These are phyloP conservation scores for Boletus reticulatus DNA, from an alignment of 768 basidiomycete genomes.

Conservation along the genomic window DNA sequence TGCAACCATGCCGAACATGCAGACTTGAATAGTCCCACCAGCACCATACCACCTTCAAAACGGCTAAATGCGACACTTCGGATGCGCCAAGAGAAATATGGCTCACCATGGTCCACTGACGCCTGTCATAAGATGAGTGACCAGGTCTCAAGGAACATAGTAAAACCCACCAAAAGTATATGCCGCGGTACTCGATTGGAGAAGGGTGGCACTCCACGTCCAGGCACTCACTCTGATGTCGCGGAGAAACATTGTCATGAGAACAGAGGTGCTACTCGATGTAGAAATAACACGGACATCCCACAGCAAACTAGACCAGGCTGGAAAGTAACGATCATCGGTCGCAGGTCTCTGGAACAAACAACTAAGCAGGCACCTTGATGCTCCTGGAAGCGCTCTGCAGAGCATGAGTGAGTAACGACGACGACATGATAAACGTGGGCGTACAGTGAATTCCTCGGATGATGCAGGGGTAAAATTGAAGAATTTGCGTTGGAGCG, in stretches of 20 bases:
- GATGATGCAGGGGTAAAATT: conserved; percentile 44
- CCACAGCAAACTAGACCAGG: conserved; percentile 51
- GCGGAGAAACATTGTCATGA: background rate
- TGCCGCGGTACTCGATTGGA: conserved; percentile 52
- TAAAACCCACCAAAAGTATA: conserved; percentile 41
- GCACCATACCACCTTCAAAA: conserved; percentile 15
- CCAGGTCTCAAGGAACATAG: background rate
- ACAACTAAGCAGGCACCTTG: conserved; percentile 29
- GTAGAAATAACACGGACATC: conserved; percentile 32
- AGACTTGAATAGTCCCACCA: conserved; percentile 46
- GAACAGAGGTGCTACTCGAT: background rate
- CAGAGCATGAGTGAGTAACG: background rate
- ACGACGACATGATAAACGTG: background rate
- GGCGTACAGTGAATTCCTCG: conserved; percentile 47
- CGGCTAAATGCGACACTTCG: too few relatives aligned
- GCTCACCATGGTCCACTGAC: too few relatives aligned
- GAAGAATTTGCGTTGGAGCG: conserved; percentile 34
- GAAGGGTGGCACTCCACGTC: conserved; percentile 57
- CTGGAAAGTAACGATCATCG: conserved; percentile 16
- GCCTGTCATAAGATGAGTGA: too few relatives aligned
- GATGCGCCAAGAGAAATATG: too few relatives aligned
- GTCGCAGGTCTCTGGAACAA: background rate
- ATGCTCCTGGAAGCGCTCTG: conserved; percentile 47
- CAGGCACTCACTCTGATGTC: conserved; percentile 45
- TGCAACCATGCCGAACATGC: too few relatives aligned